phyloP scores from a whole-genome alignment of 2,329 filamentous ascomycete species.

The Colletotrichum endophyticum region DNA sequence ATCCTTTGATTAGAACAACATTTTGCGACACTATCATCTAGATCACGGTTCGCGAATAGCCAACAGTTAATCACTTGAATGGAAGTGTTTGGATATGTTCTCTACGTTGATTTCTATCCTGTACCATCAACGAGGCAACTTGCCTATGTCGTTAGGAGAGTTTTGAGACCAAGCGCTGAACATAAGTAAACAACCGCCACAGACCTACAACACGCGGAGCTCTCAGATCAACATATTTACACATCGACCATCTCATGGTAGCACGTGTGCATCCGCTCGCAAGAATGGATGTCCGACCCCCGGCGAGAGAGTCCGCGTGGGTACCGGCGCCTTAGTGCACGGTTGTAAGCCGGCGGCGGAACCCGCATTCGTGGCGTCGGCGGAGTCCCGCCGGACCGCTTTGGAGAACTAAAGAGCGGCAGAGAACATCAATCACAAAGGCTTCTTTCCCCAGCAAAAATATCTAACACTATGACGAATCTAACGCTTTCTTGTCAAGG shows the following conservation, averaged over 20 bases:
- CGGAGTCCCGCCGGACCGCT: background rate
- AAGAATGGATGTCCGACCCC: background rate
- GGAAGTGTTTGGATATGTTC: background rate
- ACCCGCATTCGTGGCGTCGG: background rate
- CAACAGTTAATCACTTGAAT: rapidly evolving
- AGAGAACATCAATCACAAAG: background rate
- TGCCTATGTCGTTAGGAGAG: background rate
- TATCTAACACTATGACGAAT: background rate
- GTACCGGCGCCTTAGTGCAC: background rate
- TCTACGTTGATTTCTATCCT: background rate
- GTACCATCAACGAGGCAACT: background rate
- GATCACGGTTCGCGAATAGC: background rate
- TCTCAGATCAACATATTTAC: background rate
- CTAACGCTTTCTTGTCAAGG: background rate
- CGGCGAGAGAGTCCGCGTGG: background rate
- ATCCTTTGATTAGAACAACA: background rate
- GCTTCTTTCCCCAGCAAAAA: background rate
- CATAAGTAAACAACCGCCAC: background rate
- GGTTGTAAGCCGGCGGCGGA: background rate
- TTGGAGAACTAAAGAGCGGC: background rate
- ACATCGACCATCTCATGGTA: background rate
- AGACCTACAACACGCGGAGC: background rate
- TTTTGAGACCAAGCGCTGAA: background rate
- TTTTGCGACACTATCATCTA: rapidly evolving
- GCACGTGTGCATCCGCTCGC: background rate